A percentile compares a stretch with the other conserved stretches of the same genome.
phyloP scores from a whole-genome alignment of 352 stramenopile genomes.

The Globisporangium parvum region DNA sequence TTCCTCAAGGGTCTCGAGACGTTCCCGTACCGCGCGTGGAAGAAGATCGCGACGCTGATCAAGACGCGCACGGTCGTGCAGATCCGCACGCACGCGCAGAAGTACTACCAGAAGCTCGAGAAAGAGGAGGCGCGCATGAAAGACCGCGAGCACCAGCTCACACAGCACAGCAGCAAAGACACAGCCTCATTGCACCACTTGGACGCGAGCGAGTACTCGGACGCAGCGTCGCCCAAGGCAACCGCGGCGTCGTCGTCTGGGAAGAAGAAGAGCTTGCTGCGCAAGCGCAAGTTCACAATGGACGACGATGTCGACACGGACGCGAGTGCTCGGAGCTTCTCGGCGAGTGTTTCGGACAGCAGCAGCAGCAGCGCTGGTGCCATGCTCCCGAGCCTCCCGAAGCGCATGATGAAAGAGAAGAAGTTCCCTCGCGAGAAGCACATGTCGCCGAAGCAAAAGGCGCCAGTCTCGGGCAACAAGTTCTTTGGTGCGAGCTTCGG shows the following conservation, averaged over 20 bases:
- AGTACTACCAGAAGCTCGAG: slow-evolving; percentile 89
- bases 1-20: slow-evolving; percentile 82
- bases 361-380: slow-evolving; percentile 9
- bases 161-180: slow-evolving; percentile 9
- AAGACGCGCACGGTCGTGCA: slow-evolving; percentile 90
- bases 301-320: slow-evolving; percentile 22
- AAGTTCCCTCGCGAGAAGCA: slow-evolving; percentile 46
- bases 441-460: slow-evolving; percentile 78
- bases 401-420: slow-evolving; percentile 65
- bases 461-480: slow-evolving; percentile 31
- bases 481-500: slow-evolving; percentile 23
- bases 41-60: slow-evolving; percentile 93
- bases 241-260: slow-evolving; percentile 13
- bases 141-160: slow-evolving; percentile 49
- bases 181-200: slow-evolving; percentile 2
- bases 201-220: slow-evolving; percentile 12
- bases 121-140: slow-evolving; percentile 79
- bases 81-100: slow-evolving; percentile 85
- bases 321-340: slow-evolving; percentile 10
- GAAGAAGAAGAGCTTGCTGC: slow-evolving; percentile 58
- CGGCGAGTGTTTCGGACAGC: too few relatives aligned
- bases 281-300: slow-evolving; percentile 60
- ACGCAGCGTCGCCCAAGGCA: slow-evolving; percentile 3
- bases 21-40: slow-evolving; percentile 84
- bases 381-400: slow-evolving; percentile 44